Evolutionary conservation across 305 asterid species (phyloP).

Genomic region (Monarda citriodora): DNA sequence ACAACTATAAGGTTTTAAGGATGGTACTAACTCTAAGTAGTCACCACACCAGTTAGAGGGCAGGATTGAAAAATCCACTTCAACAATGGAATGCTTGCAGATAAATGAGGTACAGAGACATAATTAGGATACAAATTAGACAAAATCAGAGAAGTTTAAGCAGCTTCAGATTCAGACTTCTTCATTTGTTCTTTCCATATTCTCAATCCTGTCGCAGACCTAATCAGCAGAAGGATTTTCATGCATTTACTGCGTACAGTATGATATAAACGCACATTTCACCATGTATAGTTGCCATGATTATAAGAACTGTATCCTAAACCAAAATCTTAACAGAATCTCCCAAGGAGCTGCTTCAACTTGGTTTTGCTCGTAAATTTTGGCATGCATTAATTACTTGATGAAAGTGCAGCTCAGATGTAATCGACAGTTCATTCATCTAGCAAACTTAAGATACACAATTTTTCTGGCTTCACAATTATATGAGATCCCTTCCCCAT

Average conservation of each 20-base stretch:
- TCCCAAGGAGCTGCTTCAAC: slow-evolving; percentile 12
- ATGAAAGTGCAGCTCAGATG: slow-evolving; percentile 6
- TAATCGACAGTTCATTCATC: slow-evolving; percentile 9
- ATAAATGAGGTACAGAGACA: slow-evolving; percentile 4
- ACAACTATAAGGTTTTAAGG: background rate
- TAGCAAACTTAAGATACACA: background rate
- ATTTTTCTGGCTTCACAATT: slow-evolving; percentile 6
- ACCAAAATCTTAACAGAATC: slow-evolving; percentile 9
- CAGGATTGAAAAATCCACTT: slow-evolving; percentile 9
- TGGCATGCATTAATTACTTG: slow-evolving; percentile 4
- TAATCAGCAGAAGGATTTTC: slow-evolving; percentile 5
- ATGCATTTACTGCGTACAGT: slow-evolving; percentile 7
- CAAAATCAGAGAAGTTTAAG: background rate
- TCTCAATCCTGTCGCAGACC: slow-evolving; percentile 9
- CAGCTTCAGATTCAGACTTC: slow-evolving; percentile 7
- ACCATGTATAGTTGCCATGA: slow-evolving; percentile 10
- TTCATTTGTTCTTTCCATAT: background rate
- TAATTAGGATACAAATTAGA: slow-evolving; percentile 3
- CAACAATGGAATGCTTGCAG: background rate
- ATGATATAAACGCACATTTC: slow-evolving; percentile 9
- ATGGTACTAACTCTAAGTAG: slow-evolving; percentile 14
- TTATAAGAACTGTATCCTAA: slow-evolving; percentile 3
- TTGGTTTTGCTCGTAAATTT: slow-evolving; percentile 1
- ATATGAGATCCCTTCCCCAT: slow-evolving; percentile 9
- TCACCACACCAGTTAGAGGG: slow-evolving; percentile 8